A percentile compares a stretch with the other conserved stretches of the same genome.
These are phyloP conservation scores for Metschnikowia arizonensis DNA, from an alignment of 805 yeast species.

Conservation along the genomic window DNA sequence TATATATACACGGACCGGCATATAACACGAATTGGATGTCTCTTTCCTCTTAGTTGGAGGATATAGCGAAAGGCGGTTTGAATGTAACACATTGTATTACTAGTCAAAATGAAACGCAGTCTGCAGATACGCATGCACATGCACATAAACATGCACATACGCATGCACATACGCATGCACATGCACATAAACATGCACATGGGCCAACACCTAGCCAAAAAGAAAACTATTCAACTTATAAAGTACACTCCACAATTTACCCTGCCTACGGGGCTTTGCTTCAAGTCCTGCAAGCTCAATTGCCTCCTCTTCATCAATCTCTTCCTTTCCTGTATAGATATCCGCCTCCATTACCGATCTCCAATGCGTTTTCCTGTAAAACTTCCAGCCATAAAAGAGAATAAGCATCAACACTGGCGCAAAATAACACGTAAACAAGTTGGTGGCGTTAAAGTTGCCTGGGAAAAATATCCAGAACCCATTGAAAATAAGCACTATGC, in stretches of 20 bases:
- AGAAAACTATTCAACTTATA: slow-evolving; percentile 21
- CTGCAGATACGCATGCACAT: too few relatives aligned
- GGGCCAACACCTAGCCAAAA: slow-evolving; percentile 18
- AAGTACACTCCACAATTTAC: slow-evolving; percentile 21
- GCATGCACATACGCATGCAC: too few relatives aligned
- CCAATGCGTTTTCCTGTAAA: slow-evolving; percentile 46
- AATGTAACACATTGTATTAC: too few relatives aligned
- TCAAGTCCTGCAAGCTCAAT: slow-evolving; percentile 22
- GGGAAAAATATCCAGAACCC: slow-evolving; percentile 44
- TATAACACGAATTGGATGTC: too few relatives aligned
- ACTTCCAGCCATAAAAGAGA: slow-evolving; percentile 49
- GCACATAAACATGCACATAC: too few relatives aligned
- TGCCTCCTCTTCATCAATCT: slow-evolving; percentile 58
- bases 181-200: too few relatives aligned
- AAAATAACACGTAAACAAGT: slow-evolving; percentile 36
- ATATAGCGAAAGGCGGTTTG: too few relatives aligned
- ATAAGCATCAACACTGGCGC: slow-evolving; percentile 46
- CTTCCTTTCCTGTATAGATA: slow-evolving; percentile 49
- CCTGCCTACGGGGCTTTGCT: slow-evolving; percentile 20
- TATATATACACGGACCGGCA: too few relatives aligned
- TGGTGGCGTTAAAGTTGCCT: slow-evolving; percentile 30
- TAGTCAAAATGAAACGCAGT: too few relatives aligned
- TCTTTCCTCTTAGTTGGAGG: too few relatives aligned
- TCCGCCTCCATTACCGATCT: slow-evolving; percentile 48
- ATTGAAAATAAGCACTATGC: slow-evolving; percentile 30